Conservation (phyloP, 805 yeast genomes). For the Candida easanensis region DNA sequence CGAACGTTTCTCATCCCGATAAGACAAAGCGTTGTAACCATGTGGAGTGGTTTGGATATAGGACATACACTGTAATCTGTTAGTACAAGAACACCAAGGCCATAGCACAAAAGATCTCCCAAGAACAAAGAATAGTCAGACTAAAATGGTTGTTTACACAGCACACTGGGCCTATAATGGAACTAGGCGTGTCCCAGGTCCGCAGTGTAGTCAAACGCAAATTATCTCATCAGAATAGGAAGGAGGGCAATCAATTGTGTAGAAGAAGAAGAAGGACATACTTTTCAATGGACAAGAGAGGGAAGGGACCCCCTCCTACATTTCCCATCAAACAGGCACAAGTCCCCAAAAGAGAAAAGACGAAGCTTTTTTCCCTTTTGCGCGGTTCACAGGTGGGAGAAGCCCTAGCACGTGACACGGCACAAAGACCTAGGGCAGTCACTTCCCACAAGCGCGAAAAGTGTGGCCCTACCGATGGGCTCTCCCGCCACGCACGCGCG, state of each 20-base stretch:
- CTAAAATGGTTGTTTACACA: conserved; percentile 34
- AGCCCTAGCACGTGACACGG: too few species aligned
- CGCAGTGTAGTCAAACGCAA: conserved; percentile 46
- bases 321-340: too few species aligned
- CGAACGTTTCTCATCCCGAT: conserved; percentile 39
- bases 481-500: too few species aligned
- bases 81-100: not conserved
- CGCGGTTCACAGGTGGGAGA: too few species aligned
- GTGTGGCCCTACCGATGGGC: too few species aligned
- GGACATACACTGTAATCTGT: not conserved
- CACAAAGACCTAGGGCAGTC: not conserved
- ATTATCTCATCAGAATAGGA: conserved; percentile 46
- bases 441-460: not conserved
- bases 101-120: not conserved
- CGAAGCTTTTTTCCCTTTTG: too few species aligned
- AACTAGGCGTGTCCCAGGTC: conserved; percentile 47
- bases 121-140: conserved; percentile 8
- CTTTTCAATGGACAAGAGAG: too few species aligned
- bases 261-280: too few species aligned
- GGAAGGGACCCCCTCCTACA: too few species aligned
- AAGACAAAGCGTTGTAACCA: not conserved
- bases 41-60: not conserved
- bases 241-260: not conserved
- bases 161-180: conserved; percentile 33
- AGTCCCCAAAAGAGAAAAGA: too few species aligned